A percentile compares a stretch with the other conserved stretches of the same genome.
phyloP scores from a whole-genome alignment of 176 grass and related monocot species.

The Zoysia japonica region DNA sequence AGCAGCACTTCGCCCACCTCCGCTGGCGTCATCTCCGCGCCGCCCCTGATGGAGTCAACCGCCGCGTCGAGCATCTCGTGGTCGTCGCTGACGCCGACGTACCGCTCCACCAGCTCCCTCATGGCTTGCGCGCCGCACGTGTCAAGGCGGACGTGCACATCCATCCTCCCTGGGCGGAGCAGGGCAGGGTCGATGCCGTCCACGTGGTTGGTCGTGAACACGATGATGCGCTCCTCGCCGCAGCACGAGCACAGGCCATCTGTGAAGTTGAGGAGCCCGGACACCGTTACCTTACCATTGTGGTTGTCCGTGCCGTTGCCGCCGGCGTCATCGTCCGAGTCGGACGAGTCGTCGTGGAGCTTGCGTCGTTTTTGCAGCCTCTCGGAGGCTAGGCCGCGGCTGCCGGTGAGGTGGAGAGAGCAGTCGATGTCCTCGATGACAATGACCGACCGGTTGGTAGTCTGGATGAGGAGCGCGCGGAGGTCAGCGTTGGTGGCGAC shows the following conservation, averaged over 20 bases:
- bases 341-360: slow-evolving; percentile 44
- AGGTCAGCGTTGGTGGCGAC: slow-evolving; percentile 79
- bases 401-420: slow-evolving; percentile 85
- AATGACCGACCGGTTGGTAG: slow-evolving; percentile 83
- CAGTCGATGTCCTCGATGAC: slow-evolving; percentile 99
- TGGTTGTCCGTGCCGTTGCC: neutral
- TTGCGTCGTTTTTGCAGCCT: slow-evolving; percentile 48
- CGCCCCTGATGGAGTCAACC: slow-evolving; percentile 50
- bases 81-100: slow-evolving; percentile 47
- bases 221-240: slow-evolving; percentile 88
- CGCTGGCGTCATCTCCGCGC: slow-evolving; percentile 91
- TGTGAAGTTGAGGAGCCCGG: slow-evolving; percentile 91
- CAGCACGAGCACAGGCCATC: slow-evolving; percentile 98
- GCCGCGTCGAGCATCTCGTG: slow-evolving; percentile 60
- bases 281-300: slow-evolving; percentile 72
- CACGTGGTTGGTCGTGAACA: slow-evolving; percentile 96
- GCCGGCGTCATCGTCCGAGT: slow-evolving; percentile 48
- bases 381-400: slow-evolving; percentile 51
- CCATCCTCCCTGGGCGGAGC: slow-evolving; percentile 87
- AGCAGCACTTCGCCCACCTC: slow-evolving; percentile 88
- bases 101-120: slow-evolving; percentile 70
- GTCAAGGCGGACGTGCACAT: slow-evolving; percentile 85
- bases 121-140: slow-evolving; percentile 70
- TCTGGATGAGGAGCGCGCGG: slow-evolving; percentile 80
- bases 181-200: slow-evolving; percentile 85